A percentile compares a stretch with the other conserved stretches of the same genome.
These are phyloP conservation scores for Silybum marianum DNA, from an alignment of 129 eudicot species.

Conservation along the genomic window DNA sequence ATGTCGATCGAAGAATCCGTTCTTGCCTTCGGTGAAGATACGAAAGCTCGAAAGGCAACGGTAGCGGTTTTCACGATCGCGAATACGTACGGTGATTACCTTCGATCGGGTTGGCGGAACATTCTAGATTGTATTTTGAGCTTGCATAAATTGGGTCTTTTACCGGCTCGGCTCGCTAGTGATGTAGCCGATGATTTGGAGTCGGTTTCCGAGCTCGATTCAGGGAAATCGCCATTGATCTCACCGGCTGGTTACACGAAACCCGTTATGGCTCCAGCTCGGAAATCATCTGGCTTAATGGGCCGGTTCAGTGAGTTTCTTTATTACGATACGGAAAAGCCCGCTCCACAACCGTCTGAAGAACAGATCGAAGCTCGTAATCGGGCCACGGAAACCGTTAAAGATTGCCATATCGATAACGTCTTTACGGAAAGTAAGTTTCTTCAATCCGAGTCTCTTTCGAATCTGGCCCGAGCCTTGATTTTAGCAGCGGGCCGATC, in stretches of 20 bases:
- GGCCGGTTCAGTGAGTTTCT: conserved; percentile 74
- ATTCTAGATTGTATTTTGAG: conserved; percentile 74
- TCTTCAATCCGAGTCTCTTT: conserved; percentile 81
- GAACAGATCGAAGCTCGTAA: conserved; percentile 76
- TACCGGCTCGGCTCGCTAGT: conserved; percentile 64
- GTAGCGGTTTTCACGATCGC: conserved; percentile 72
- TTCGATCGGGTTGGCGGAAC: conserved; percentile 84
- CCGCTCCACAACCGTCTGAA: conserved; percentile 71
- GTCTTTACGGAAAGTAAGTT: conserved; percentile 80
- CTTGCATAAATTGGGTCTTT: conserved; percentile 75
- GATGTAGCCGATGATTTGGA: conserved; percentile 73
- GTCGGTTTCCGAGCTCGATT: conserved; percentile 42
- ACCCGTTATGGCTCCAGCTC: conserved; percentile 38
- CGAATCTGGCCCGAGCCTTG: conserved; percentile 62
- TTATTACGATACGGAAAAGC: conserved; percentile 75
- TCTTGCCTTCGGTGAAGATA: conserved; percentile 61
- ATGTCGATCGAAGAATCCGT: conserved; percentile 58
- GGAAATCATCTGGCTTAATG: conserved; percentile 71
- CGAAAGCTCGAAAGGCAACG: conserved; percentile 71
- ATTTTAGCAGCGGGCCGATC: conserved; percentile 52
- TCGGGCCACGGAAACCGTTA: conserved; percentile 60
- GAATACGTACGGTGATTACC: conserved; percentile 64
- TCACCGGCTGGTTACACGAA: conserved; percentile 34
- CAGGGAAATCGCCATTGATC: conserved; percentile 35
- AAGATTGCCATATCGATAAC: conserved; percentile 68